phyloP scores from a whole-genome alignment of 2,329 filamentous ascomycete species.

The Ambrosiella beaveri region DNA sequence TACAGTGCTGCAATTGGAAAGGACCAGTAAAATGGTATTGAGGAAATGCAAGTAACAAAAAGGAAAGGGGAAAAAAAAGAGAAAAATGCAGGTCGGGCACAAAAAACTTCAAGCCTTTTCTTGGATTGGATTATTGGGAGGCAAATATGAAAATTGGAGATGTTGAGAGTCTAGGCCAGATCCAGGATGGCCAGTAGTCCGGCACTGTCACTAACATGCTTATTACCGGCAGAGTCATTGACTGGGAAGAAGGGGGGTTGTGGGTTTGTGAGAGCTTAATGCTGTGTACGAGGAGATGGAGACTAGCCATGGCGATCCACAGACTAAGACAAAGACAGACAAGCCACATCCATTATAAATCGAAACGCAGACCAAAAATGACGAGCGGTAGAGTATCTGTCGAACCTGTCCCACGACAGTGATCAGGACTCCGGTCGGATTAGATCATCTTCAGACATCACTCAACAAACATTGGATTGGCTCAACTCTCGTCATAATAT shows the following conservation, averaged over 20 bases:
- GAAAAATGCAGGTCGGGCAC: slow-evolving; percentile 1
- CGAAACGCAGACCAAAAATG: neutral
- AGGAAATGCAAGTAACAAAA: slow-evolving; percentile 1
- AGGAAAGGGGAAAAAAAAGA: slow-evolving; percentile 4
- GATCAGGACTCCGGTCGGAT: neutral
- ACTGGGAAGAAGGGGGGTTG: neutral
- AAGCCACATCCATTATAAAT: neutral
- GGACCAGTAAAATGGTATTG: neutral
- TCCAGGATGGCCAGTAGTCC: neutral
- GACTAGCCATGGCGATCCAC: neutral
- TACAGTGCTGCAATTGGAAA: slow-evolving; percentile 2
- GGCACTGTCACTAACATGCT: neutral
- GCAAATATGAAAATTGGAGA: slow-evolving; percentile 1
- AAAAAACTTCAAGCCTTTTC: neutral
- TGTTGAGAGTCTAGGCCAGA: neutral
- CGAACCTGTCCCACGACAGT: neutral
- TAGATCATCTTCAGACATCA: neutral
- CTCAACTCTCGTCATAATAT: neutral
- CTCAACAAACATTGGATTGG: neutral
- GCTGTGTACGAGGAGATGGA: neutral
- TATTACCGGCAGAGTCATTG: neutral
- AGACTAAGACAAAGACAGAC: neutral
- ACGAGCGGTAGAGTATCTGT: neutral
- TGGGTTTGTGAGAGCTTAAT: neutral
- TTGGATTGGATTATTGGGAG: neutral